Base-by-base conservation (phyloP, 768 basidiomycete species). In the Russula sp. region DNA sequence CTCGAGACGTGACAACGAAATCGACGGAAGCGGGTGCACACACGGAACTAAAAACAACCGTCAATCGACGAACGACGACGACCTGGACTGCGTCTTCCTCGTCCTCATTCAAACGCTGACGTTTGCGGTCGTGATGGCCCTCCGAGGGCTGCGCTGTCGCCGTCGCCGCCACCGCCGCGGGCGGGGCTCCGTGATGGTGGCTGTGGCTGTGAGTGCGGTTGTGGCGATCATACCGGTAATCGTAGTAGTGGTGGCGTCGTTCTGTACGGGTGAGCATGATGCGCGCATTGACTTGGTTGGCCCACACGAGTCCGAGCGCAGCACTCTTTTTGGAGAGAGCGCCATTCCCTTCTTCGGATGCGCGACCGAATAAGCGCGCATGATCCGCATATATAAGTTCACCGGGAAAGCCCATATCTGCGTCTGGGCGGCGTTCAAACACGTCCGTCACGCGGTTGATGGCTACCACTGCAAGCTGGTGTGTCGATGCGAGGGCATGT, bases 381-480 rank as follows among this genome's bases (percentile, higher is more conserved):
- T 96, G 93, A 22, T 84, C 81, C 5, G 80, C 79, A 71, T 96
- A 97, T 10, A 82, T 63, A 34, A 90, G 75, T 40, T 80, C 79
- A 5, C 71, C 72, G 3, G 70, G 70, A 5, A 64, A 66, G 34
- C 70, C 74, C 36, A 68, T 62, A 13, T 70, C 66, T n/a, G 68
- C 65, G 49, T 72, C 66, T 34, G 65, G 32, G 22, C 68, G 61
- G 7, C 64, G 57, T 16, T 84, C 75, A 64, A 92, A 87, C n/a
- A 83, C 85, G 72, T 95, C 93, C 18, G 84, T 80, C 6, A 95
- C 94, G 74, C 95, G 92, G 75, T 98, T 98, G 57, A 98, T 76
- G 54, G 97, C 85, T 26, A 98, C 75, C 24, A 98, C 78, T 0
- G 91, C 91, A 26, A 95, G 73, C 34, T 79, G 76, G 70, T 89